Evolutionary conservation across 371 early-diverging fungal species (phyloP).

Genomic region (Mortierella sp.): DNA sequence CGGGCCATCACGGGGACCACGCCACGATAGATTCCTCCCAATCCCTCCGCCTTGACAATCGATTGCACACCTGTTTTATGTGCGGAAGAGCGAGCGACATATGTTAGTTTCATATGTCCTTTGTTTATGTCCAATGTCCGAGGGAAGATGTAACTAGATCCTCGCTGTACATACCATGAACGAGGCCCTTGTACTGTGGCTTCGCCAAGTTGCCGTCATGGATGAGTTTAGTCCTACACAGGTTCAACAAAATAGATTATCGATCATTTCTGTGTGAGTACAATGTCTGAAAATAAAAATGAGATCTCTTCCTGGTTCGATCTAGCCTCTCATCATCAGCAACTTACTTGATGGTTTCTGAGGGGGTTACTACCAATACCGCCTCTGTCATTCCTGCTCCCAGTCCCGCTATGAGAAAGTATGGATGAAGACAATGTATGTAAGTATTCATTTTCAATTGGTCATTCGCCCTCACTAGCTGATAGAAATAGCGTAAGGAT

Average conservation of each 20-base stretch:
- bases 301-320: not conserved
- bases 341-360: conserved; percentile 89
- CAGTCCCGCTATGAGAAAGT: conserved; percentile 73
- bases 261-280: not conserved
- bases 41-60: conserved; percentile 81
- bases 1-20: conserved; percentile 89
- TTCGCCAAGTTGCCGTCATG: conserved; percentile 76
- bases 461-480: not conserved
- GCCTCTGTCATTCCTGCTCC: conserved; percentile 94
- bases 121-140: not conserved
- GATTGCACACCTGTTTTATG: conserved; percentile 39
- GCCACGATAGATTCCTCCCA: conserved; percentile 90
- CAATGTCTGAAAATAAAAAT: conserved; percentile 7
- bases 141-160: conserved; percentile 7
- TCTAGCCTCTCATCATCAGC: not conserved
- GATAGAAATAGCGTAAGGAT: not conserved
- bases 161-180: conserved; percentile 67
- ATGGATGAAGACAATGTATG: not conserved
- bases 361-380: conserved; percentile 87
- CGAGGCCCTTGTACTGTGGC: conserved; percentile 82
- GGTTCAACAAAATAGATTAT: conserved; percentile 5
- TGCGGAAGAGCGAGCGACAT: not conserved
- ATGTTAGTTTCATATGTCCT: not conserved
- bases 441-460: not conserved
- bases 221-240: conserved; percentile 82